Evolutionary conservation across 768 basidiomycete species (phyloP), one percentile per base, ranked within the genome.

Genomic region (Suillus bovinus): DNA sequence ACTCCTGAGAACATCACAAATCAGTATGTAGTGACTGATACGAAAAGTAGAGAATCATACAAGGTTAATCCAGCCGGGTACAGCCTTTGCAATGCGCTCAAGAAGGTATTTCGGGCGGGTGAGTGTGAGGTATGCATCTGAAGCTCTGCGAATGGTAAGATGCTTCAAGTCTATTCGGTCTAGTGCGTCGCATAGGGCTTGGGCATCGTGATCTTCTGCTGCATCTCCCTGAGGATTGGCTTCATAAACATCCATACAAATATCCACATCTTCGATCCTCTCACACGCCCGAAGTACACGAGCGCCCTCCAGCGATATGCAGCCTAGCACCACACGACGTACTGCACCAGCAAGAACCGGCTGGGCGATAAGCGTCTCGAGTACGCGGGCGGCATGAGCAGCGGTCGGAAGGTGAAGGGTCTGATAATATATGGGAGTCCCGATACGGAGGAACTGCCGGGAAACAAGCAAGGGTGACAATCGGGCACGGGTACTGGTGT

Each of bases 371-470:
- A 88, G 77, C 0, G 81, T 76, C 20, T 64, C 67, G n/a, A 74
- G 69, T 14, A 81, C 77, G 10, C 70, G 64, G 13, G 67, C 64
- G 1, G 84, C 73, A 27, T 86, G 81, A 13, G 58, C 39, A 0
- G 78, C 63, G 0, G 81, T 76, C 41, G 70, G 74, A 50, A 89
- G 68, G 66, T 78, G 76, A 47, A 89, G 63, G 47, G 79, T 77
- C 68, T 82, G 77, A 76, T 88, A 88, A 64, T 85, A 79, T 14
- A 87, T 77, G 2, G 87, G 86, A 0, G 80, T 80, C 2, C 78
- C 80, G 63, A 89, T 86, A 62, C 88, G 80, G 49, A 79, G 71
- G 74, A 87, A 85, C 27, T 74, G 68, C 42, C 72, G 80, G 56
- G 74, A 86, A 52, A 85, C 83, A 58, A 84, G 80, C 17, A 89